Evolutionary conservation across 148 eudicot genomes (phyloP), one percentile per base, ranked within the genome.

Genomic region (Chenopodium berlandieri): DNA sequence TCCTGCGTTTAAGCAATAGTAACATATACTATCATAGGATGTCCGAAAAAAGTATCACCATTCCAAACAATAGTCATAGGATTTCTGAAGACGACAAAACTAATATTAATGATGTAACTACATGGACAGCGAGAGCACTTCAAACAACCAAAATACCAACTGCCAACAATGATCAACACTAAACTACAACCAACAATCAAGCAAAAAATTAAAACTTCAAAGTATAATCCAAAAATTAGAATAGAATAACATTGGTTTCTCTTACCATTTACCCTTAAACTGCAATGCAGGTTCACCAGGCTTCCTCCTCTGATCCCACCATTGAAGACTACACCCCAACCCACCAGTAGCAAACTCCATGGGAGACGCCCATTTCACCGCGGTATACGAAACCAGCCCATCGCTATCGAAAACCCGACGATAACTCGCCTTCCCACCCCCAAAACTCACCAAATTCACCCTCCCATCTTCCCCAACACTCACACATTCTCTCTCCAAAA

Each of bases 391-490:
- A 66, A 92, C 96, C 85, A 95, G 58, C 67, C 98, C 98, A 64
- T 85, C 77, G 68, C 97, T 85, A 79, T 95, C 96, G 75, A 86
- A 93, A 71, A 92, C 86, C 78, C 83, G 84, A 30, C 88, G 60
- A 81, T 34, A 78, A 62, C 80, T 78, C 80, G 80, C 63, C 44
- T 71, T 79, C 70, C 82, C 78, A 30, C 78, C 86, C 3, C 81
- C 89, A 2, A 90, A 62, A 74, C 71, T 87, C 37, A 92, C 90
- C 92, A 91, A 78, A 88, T 91, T 89, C 52, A 93, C 90, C 87
- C 93, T 92, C 90, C 98, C 98, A 86, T 95, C 96, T 62, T 91
- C 94, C 47, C 98, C 98, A 27, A 93, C 98, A 83, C 86, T 85
- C 71, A 93, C 91, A 82, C 90, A 91, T 71, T 91, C 94, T 66